Evolutionary conservation across 805 yeast species (phyloP), one percentile per base, ranked within the genome.

Genomic region (Blastobotrys attinorum): DNA sequence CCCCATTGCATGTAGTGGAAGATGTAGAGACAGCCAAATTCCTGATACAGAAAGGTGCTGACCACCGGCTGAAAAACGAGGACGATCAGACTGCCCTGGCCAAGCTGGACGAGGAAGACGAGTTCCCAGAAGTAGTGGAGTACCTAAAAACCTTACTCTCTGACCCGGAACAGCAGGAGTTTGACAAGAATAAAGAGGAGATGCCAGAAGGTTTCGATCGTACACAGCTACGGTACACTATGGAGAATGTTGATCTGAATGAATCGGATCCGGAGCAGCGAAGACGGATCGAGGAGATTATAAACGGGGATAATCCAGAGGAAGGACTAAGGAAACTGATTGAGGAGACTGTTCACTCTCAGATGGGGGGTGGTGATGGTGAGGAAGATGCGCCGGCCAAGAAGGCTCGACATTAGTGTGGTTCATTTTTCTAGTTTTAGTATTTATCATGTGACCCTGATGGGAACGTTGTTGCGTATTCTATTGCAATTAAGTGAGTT

Each of bases 1-100:
- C 97, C 0, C 97, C 99, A 0, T 68, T 92, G 48, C 97, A 90
- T 61, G 94, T 87, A 53, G 85, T 79, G 18, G 99, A 92, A 58
- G 82, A 79, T 44, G 64, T 75, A 0, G 66, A 59, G 1, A 72
- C 78, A 1, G 97, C 95, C 1, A 75, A 73, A 51, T 54, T 71
- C 20, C 66, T 92, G 42, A 71, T 92, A 0, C 85, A 79, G 51
- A 76, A 77, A 41, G 71, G 75, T 3, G 96, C 90, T 0, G 83
- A 86, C 61, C 72, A 67, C 58, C 75, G 62, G 36, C 53, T 77
- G 31, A 75, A 69, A 57, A 90, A 92, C 60, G 61, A 64, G 36
- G 96, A 85, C 22, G 94, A 86, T 3, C 73, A 76, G 55, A 88
- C 90, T 1, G 47, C 96, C 1, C 73, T 77, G 8, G 78, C 80